Conservation (phyloP, 805 yeast species). For the Isabelozyma heimii region DNA sequence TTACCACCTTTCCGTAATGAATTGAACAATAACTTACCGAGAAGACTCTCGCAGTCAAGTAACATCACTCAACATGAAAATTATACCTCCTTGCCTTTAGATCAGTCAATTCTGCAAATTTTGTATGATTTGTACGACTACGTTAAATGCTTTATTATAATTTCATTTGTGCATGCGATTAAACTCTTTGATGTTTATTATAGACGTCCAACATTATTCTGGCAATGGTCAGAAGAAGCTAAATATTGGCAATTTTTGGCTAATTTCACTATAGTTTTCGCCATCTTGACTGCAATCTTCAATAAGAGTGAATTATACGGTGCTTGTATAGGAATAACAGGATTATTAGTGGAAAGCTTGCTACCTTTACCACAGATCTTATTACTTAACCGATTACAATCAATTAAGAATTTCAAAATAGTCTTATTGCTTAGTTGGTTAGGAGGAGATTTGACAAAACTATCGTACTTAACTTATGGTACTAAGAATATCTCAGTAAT, state of each 20-base stretch:
- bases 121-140: slow-evolving; percentile 5
- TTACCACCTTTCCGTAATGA: slow-evolving; percentile 28
- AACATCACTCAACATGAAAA: slow-evolving; percentile 13
- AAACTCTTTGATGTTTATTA: slow-evolving; percentile 70
- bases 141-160: slow-evolving; percentile 5
- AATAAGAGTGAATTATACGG: slow-evolving; percentile 37
- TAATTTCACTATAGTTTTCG: slow-evolving; percentile 41
- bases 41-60: slow-evolving; percentile 11
- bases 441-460: slow-evolving; percentile 81
- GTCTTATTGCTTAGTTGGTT: slow-evolving; percentile 80
- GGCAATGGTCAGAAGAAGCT: slow-evolving; percentile 78
- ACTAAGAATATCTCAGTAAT: slow-evolving; percentile 64
- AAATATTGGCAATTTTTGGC: slow-evolving; percentile 64
- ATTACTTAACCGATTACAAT: slow-evolving; percentile 60
- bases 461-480: slow-evolving; percentile 72
- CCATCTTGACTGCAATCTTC: slow-evolving; percentile 40
- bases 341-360: slow-evolving; percentile 68
- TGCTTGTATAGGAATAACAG: slow-evolving; percentile 55
- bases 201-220: slow-evolving; percentile 62
- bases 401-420: slow-evolving; percentile 76
- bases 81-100: slow-evolving; percentile 2
- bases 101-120: slow-evolving; percentile 1
- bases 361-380: slow-evolving; percentile 78
- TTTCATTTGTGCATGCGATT: slow-evolving; percentile 29
- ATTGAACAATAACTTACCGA: slow-evolving; percentile 19